These are phyloP conservation scores for Suillus subaureus DNA, from an alignment of 768 basidiomycete genomes.

Conservation along the genomic window DNA sequence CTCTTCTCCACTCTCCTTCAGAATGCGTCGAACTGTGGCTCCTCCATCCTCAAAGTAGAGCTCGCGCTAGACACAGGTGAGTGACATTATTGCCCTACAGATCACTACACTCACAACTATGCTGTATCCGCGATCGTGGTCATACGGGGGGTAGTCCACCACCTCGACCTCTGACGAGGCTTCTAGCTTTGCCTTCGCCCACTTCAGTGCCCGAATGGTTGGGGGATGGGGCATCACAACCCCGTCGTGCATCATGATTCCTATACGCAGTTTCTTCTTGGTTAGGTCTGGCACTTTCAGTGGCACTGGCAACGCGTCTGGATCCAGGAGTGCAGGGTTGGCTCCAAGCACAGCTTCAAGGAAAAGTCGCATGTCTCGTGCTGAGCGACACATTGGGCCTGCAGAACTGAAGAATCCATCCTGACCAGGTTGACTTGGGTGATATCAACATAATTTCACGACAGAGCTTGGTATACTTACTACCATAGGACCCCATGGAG, in stretches of 20 bases:
- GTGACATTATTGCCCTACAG: not conserved
- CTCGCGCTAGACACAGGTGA: constrained; percentile 25
- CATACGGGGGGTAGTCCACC: constrained; percentile 37
- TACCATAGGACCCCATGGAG: constrained; percentile 12
- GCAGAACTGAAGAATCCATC: constrained; percentile 36
- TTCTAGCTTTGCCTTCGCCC: constrained; percentile 37
- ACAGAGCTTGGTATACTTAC: constrained; percentile 17
- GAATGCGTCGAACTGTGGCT: constrained; percentile 21
- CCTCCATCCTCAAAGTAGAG: constrained; percentile 45
- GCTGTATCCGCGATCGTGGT: constrained; percentile 36
- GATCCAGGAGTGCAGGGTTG: constrained; percentile 45
- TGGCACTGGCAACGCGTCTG: constrained; percentile 34
- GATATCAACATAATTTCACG: constrained; percentile 15
- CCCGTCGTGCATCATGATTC: constrained; percentile 40
- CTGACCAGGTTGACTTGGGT: constrained; percentile 28
- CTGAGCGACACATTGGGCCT: constrained; percentile 36
- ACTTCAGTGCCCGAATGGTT: constrained; percentile 40
- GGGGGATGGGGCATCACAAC: constrained; percentile 45
- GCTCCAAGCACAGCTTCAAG: constrained; percentile 24
- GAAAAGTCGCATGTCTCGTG: constrained; percentile 19
- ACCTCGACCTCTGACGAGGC: constrained; percentile 37
- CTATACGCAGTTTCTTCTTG: constrained; percentile 31
- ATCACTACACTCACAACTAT: constrained; percentile 33
- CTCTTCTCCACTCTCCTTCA: constrained; percentile 35
- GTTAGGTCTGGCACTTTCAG: constrained; percentile 25